These are phyloP conservation scores for Sporothrix inflata DNA, from an alignment of 2,329 filamentous ascomycete species.

Conservation along the genomic window DNA sequence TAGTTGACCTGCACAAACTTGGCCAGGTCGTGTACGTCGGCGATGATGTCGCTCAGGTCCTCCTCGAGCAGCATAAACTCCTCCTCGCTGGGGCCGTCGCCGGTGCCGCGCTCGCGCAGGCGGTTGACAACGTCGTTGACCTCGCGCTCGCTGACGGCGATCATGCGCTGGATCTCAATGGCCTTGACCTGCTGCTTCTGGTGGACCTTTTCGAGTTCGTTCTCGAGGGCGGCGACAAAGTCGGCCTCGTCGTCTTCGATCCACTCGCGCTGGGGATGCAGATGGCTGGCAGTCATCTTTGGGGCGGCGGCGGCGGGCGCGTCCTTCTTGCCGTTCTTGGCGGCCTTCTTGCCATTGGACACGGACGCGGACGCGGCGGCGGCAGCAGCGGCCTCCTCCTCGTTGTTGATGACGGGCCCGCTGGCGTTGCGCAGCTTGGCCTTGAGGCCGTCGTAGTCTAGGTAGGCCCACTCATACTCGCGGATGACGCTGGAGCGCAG, in stretches of 20 bases:
- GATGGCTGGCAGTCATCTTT: neutral
- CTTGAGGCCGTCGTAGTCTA: conserved; percentile 95
- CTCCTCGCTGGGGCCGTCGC: conserved; percentile 74
- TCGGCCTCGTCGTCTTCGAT: conserved; percentile 86
- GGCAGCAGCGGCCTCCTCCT: neutral
- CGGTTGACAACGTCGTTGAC: conserved; percentile 84
- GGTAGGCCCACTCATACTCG: conserved; percentile 98
- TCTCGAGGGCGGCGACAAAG: conserved; percentile 85
- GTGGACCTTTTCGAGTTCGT: conserved; percentile 95
- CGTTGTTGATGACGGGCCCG: conserved; percentile 45
- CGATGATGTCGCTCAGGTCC: conserved; percentile 95
- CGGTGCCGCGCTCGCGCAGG: conserved; percentile 64
- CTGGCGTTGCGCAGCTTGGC: conserved; percentile 76
- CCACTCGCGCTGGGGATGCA: conserved; percentile 65
- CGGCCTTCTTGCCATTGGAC: conserved; percentile 33
- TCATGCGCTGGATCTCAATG: conserved; percentile 90
- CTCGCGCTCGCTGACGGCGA: conserved; percentile 84
- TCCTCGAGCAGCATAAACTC: conserved; percentile 94
- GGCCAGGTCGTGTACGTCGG: conserved; percentile 95
- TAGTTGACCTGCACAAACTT: conserved; percentile 99
- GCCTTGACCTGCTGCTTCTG: conserved; percentile 97
- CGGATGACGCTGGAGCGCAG: conserved; percentile 93
- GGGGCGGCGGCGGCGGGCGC: conserved; percentile 34
- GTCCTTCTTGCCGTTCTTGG: conserved; percentile 40
- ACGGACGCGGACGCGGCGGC: conserved; percentile 35